Base-by-base conservation (phyloP, 345 rosid species). In the Gossypium ekmanianum region DNA sequence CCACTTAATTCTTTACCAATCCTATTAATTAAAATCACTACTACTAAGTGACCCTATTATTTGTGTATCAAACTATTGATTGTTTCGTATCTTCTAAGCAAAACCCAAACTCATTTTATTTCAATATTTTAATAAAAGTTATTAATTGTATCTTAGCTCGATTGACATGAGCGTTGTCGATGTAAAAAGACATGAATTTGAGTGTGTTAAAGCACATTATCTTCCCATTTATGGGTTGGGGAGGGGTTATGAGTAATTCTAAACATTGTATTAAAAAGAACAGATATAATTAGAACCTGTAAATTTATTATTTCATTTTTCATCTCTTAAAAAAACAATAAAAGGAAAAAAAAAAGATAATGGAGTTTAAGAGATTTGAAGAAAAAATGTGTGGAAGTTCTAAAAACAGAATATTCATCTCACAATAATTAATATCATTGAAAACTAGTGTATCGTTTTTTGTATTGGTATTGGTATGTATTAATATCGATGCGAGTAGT, bases 41-140 rank as follows among this genome's bases (percentile, higher is more conserved):
- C 41, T 7, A 48, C 22, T 14, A 14, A 11, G 2, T 43, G 47
- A 24, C 43, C 2, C 3, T 56, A 13, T 43, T 20, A 20, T 56
- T 41, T 57, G 45, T 20, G n/a, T 3, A n/a, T n/a, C 39, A 34
- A 18, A 34, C 39, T 52, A 8, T 54, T 10, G 61, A 68, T 48
- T 51, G 55, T 72, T 71, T 41, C 75, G 65, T 72, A 39, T 57
- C 52, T 56, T 57, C 39, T 55, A 72, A 72, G 66, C 54, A 56
- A 72, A 55, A 20, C 11, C 4, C 4, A 12, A 41, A 12, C 3
- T 22, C 11, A 67, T n/a, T 17, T 48, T 68, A 26, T 48, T 68
- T 41, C 9, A 48, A 44, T 44, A 65, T 18, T n/a, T 17, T 20
- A 44, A 3, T 67, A 5, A 34, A 34, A 5, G 0, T 34, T 1